Evolutionary conservation across 345 rosid species (phyloP), one percentile per base, ranked within the genome.

Genomic region (Erodium maritimum): DNA sequence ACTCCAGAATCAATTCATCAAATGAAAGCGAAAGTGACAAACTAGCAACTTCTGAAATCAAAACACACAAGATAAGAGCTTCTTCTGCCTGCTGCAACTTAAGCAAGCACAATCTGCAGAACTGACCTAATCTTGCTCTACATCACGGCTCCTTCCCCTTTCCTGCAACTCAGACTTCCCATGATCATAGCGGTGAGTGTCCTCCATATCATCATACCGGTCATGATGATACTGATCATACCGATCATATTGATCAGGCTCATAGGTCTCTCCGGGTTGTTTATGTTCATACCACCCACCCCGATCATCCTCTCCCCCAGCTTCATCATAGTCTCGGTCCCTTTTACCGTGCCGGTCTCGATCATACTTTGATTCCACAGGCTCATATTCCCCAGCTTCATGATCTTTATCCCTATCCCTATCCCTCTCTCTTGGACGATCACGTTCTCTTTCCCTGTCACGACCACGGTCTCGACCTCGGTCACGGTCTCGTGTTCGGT

Each of bases 171-270:
- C 73, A 18, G 80, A 72, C 19, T 65, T 56, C 48, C 69, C 69
- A 17, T 61, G 73, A 64, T 76, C 90, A 56, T 79, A 79, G 55
- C 59, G 85, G 71, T 86, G 77, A 66, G 78, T 79, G 46, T 87
- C 96, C 50, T 81, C 91, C 67, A 79, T 72, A 59, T 68, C 80
- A 63, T 80, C 85, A 68, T 80, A 87, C 25, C 70, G 77, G 45
- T 70, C 79, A 20, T 71, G 72, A 20, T 71, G 72, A 63, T 87
- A 82, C 65, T 82, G 86, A 66, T 80, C 81, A 70, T 86, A 83
- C 23, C 87, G 88, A 56, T 77, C 88, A 29, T 64, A 61, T 23
- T 59, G 85, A 73, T 75, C 88, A 66, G 79, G 74, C 37, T 78
- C 87, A 71, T 75, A 74, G 45, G 77, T 87, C 21, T 66, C 46